Base-by-base conservation (phyloP, 2,329 filamentous ascomycete genomes). In the Cadophora sp. region DNA sequence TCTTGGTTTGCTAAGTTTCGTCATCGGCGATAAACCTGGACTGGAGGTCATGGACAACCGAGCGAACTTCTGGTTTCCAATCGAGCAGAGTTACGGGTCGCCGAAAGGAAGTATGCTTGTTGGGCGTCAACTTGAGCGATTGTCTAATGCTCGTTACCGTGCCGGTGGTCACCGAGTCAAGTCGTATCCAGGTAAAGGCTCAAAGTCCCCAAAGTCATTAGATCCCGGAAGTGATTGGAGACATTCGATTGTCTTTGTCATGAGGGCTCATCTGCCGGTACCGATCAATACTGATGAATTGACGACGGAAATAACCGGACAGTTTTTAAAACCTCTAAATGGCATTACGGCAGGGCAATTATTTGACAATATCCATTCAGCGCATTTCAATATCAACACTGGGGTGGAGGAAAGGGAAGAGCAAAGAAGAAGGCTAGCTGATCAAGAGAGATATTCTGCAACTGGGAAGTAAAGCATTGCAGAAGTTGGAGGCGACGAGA, bases 191-290 rank as follows among this genome's bases (percentile, higher is more conserved):
- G 37, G 64, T 40, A 9, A 48, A 1, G 22, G 11, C 19, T 22
- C 46, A 12, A 7, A 34, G 19, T 16, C 34, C 27, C n/a, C 51
- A 2, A 67, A 7, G 27, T 22, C 31, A 34, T 7, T 29, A 12
- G 1, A 12, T 34, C 19, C 63, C 14, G 12, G 22, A 63, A 37
- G 53, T 6, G 55, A 46, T 9, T 75, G 72, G 43, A 65, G 73
- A 14, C 74, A 73, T 43, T 76, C 75, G 2, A 71, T 75, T 31
- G 74, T 76, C 12, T 75, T 76, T 61, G 72, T 76, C n/a, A 60
- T 75, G 29, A 64, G 73, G 43, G 74, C 74, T 7, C 73, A 76
- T 63, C 67, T 65, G n/a, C 66, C 72, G 1, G 50, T 74, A 3
- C 61, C 56, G 0, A 66, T 76, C 24, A 59, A 76, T 66, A 76